Evolutionary conservation across 73 alveolate genomes (phyloP), one percentile per base, ranked within the genome.

Genomic region (Paraurostyla sp.): DNA sequence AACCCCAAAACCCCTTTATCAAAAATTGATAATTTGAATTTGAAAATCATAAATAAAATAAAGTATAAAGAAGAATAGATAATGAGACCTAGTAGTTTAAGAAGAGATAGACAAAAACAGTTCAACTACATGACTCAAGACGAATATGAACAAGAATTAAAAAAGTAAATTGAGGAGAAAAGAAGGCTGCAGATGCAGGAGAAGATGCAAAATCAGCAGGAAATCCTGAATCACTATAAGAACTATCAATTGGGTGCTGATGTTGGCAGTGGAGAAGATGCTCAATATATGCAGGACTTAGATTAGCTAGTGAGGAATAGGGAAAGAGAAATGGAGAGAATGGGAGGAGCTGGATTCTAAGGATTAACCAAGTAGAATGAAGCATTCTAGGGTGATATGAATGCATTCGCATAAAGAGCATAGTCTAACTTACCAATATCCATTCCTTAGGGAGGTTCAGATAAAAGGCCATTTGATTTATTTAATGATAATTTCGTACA

Each of bases 231-330:
- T 49, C 87, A 75, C 33, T 75, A 75, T 49, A 75, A 75, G 33
- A 75, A 75, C 52, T 75, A 75, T 75, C 75, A 75, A 75, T 18
- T 75, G 36, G 87, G 87, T 9, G 87, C 76, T 11, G 87, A 75
- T 75, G 73, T 22, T 32, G 16, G 23, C 20, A 49, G 75, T 29
- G 87, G 87, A 4, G 87, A 75, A n/a, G 32, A 43, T 16, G 57
- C 87, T 7, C 42, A 22, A 15, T 75, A 75, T 33, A 75, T 75
- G 87, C 42, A 38, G 32, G 87, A 75, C 52, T 30, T 75, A 7
- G 87, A 75, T 25, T 75, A 43, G 33, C 30, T 75, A 22, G 69
- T 75, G n/a, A 4, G 33, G 51, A 75, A 75, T 29, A 46, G 73
- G 9, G 87, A 75, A 51, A 75, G 52, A 33, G 84, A 69, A 13